Evolutionary conservation across 2,329 filamentous ascomycete genomes (phyloP).

Genomic region (Annulohypoxylon truncatum): DNA sequence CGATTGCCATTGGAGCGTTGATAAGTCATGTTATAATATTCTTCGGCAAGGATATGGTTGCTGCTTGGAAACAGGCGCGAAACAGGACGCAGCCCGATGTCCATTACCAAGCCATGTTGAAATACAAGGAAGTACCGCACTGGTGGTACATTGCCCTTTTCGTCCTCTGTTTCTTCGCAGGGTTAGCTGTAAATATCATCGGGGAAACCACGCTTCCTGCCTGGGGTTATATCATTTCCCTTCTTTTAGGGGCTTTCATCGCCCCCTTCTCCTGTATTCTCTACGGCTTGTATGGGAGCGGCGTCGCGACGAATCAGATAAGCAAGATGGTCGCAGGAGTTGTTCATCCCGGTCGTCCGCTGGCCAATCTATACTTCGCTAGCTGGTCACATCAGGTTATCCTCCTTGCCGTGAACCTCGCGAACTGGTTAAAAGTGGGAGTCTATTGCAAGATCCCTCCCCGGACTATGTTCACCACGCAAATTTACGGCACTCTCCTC

Average conservation of each 20-base stretch:
- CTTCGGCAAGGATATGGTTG: slow-evolving; percentile 64
- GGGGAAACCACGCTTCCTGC: slow-evolving; percentile 59
- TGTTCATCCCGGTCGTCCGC: slow-evolving; percentile 60
- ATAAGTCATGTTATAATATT: slow-evolving; percentile 65
- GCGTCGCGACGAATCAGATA: slow-evolving; percentile 68
- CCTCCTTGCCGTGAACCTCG: slow-evolving; percentile 60
- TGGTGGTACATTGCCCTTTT: slow-evolving; percentile 61
- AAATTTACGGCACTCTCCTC: slow-evolving; percentile 66
- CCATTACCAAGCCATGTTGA: slow-evolving; percentile 64
- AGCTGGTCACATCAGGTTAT: slow-evolving; percentile 70
- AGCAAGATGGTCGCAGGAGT: slow-evolving; percentile 68
- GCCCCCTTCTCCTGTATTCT: slow-evolving; percentile 63
- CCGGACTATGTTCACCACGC: slow-evolving; percentile 65
- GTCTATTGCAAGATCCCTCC: slow-evolving; percentile 68
- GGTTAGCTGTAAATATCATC: slow-evolving; percentile 59
- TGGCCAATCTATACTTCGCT: slow-evolving; percentile 70
- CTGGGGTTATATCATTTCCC: slow-evolving; percentile 61
- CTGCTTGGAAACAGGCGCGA: slow-evolving; percentile 60
- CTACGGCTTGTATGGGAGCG: slow-evolving; percentile 65
- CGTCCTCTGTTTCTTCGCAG: slow-evolving; percentile 58
- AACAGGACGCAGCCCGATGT: slow-evolving; percentile 59
- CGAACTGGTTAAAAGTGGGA: slow-evolving; percentile 67
- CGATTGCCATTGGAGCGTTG: slow-evolving; percentile 67
- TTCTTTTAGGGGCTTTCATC: slow-evolving; percentile 59
- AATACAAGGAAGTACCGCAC: slow-evolving; percentile 63